Evolutionary conservation across 768 basidiomycete species (phyloP).

Genomic region (Pleurotus sapidus): DNA sequence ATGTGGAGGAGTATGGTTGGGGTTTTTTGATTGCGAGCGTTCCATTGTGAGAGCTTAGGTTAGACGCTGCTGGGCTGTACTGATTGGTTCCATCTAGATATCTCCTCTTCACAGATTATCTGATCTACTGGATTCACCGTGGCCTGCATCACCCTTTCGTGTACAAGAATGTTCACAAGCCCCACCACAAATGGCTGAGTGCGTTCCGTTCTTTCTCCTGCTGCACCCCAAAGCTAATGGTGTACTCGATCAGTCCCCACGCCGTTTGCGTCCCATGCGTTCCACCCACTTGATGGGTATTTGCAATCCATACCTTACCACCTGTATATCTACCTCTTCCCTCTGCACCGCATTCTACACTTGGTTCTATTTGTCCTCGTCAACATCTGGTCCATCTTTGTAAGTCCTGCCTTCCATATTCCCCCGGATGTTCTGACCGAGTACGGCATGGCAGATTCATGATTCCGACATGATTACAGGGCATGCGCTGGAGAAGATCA

Average conservation of each 20-base stretch:
- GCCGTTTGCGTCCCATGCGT: slow-evolving; percentile 96
- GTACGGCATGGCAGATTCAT: slow-evolving; percentile 65
- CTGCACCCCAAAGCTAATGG: slow-evolving; percentile 3
- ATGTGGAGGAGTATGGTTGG: slow-evolving; percentile 79
- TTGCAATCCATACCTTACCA: slow-evolving; percentile 95
- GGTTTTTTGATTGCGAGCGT: slow-evolving; percentile 65
- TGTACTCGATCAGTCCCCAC: slow-evolving; percentile 71
- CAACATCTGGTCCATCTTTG: slow-evolving; percentile 93
- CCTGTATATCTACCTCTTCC: slow-evolving; percentile 86
- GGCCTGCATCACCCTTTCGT: slow-evolving; percentile 78
- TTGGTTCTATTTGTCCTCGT: slow-evolving; percentile 86
- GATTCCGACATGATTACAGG: slow-evolving; percentile 99
- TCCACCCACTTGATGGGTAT: slow-evolving; percentile 96
- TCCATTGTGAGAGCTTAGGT: slow-evolving; percentile 49
- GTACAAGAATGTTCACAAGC: slow-evolving; percentile 94
- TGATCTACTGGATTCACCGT: slow-evolving; percentile 97
- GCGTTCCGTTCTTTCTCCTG: slow-evolving; percentile 28
- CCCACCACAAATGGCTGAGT: slow-evolving; percentile 99
- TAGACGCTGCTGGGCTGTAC: no score
- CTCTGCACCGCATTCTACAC: slow-evolving; percentile 82
- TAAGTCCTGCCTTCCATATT: slow-evolving; percentile 32
- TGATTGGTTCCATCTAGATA: slow-evolving; percentile 42
- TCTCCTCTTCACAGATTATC: slow-evolving; percentile 86
- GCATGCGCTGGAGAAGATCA: slow-evolving; percentile 79
- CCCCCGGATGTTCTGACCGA: background rate